Percentiles rank a stretch among this genome's conserved stretches.
Conservation (phyloP, 345 rosid species). For the Aurinia saxatilis region DNA sequence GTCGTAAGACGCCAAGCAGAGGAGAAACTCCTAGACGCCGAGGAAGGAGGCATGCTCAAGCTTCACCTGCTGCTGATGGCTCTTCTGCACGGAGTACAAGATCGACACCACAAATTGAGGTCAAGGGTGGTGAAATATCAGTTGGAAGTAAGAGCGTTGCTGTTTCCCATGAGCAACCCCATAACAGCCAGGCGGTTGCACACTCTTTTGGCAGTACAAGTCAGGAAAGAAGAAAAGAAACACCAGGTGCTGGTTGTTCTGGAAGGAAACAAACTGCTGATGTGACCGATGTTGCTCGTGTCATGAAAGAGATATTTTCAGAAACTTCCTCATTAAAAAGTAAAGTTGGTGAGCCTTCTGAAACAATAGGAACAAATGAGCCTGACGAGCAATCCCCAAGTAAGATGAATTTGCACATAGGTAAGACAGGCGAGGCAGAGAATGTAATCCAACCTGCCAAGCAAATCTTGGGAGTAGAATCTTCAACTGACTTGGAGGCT, state of each 20-base stretch:
- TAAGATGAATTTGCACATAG: not conserved
- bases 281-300: slow-evolving; percentile 56
- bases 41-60: slow-evolving; percentile 48
- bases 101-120: slow-evolving; percentile 25
- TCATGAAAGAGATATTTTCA: slow-evolving; percentile 56
- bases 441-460: slow-evolving; percentile 4
- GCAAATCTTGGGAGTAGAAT: slow-evolving; percentile 9
- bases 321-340: slow-evolving; percentile 45
- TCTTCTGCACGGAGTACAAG: slow-evolving; percentile 35
- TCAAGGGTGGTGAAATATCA: slow-evolving; percentile 23
- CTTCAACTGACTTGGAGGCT: slow-evolving; percentile 17
- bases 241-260: slow-evolving; percentile 24
- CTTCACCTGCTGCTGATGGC: slow-evolving; percentile 37
- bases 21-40: slow-evolving; percentile 44
- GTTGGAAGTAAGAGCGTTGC: slow-evolving; percentile 34
- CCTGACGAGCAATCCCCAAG: slow-evolving; percentile 2
- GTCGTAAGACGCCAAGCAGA: slow-evolving; percentile 38
- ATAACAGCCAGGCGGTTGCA: slow-evolving; percentile 29
- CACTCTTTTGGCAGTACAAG: not conserved
- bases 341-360: slow-evolving; percentile 35
- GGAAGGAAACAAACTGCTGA: slow-evolving; percentile 49
- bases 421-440: slow-evolving; percentile 3
- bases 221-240: slow-evolving; percentile 22
- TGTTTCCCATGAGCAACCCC: slow-evolving; percentile 33
- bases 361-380: not conserved